These are phyloP conservation scores for Acarospora socialis DNA, from an alignment of 2,329 filamentous ascomycete genomes.

Conservation along the genomic window DNA sequence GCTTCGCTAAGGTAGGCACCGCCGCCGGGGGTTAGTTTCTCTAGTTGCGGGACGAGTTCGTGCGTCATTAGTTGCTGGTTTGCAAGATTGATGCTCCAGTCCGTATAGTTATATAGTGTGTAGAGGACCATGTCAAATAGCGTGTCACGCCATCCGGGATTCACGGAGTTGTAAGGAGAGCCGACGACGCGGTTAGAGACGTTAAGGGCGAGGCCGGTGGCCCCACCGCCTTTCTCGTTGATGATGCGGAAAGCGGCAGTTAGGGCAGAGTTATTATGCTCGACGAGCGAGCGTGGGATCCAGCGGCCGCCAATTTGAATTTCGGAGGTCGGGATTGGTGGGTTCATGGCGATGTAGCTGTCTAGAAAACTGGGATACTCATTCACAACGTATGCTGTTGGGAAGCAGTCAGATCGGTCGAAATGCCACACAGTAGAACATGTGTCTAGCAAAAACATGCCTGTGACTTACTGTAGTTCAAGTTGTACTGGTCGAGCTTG, in stretches of 20 bases:
- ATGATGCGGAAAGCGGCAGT: conserved; percentile 11
- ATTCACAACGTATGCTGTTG: conserved; percentile 19
- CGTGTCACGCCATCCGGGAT: conserved; percentile 28
- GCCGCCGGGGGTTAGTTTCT: conserved; percentile 9
- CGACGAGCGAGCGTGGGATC: conserved; percentile 11
- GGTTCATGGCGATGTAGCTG: conserved; percentile 21
- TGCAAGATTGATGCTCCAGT: conserved; percentile 18
- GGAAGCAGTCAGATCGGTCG: conserved; percentile 13
- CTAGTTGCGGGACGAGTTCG: conserved; percentile 24
- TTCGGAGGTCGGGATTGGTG: conserved; percentile 20
- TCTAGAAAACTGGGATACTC: conserved; percentile 22
- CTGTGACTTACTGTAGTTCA: conserved; percentile 17
- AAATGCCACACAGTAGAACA: conserved; percentile 20
- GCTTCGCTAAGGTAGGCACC: conserved; percentile 18
- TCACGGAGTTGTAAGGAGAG: conserved; percentile 22
- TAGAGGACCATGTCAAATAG: conserved; percentile 16
- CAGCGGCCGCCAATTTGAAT: conserved; percentile 15
- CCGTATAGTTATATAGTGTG: conserved; percentile 22
- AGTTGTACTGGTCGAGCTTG: conserved; percentile 25
- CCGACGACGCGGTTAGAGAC: conserved; percentile 14
- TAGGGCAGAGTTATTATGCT: conserved; percentile 3
- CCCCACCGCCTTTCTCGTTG: conserved; percentile 21
- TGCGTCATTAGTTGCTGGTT: conserved; percentile 26
- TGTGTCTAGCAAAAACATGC: conserved; percentile 18
- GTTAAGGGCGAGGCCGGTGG: conserved; percentile 22